Evolutionary conservation across 2,329 filamentous ascomycete species (phyloP).

Genomic region (Lachnellula cervina): DNA sequence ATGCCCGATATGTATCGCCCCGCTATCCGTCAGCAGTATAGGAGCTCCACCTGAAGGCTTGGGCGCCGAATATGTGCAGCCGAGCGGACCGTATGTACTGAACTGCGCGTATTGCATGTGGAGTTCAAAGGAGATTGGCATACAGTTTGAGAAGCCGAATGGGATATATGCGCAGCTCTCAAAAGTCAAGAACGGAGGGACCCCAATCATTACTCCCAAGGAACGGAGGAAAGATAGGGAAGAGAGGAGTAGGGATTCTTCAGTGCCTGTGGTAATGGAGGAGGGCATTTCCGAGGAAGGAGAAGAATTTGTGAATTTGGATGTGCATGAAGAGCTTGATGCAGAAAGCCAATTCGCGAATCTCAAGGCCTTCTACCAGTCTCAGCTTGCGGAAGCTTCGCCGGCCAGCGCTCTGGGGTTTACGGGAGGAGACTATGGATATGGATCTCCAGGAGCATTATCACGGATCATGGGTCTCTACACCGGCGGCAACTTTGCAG

Average conservation of each 20-base stretch:
- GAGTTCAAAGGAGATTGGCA: constrained; percentile 82
- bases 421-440: constrained; percentile 44
- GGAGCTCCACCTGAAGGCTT: constrained; percentile 42
- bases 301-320: constrained; percentile 33
- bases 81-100: constrained; percentile 65
- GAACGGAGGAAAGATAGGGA: constrained; percentile 31
- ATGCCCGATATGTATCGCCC: constrained; percentile 82
- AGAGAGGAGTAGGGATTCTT: constrained; percentile 21
- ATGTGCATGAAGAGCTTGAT: constrained; percentile 42
- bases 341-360: constrained; percentile 68
- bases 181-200: constrained; percentile 61
- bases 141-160: constrained; percentile 84
- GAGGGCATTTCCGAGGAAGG: constrained; percentile 29
- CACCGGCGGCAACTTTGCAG: constrained; percentile 57
- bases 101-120: constrained; percentile 90
- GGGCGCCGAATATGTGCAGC: constrained; percentile 33
- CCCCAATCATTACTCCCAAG: constrained; percentile 44
- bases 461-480: constrained; percentile 91
- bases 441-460: constrained; percentile 73
- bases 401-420: constrained; percentile 53
- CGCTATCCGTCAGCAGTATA: constrained; percentile 68
- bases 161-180: constrained; percentile 78
- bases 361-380: constrained; percentile 75
- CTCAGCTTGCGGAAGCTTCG: constrained; percentile 63
- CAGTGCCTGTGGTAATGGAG: constrained; percentile 23